Evolutionary conservation across 345 rosid genomes (phyloP).

Genomic region (Camelina sativa): DNA sequence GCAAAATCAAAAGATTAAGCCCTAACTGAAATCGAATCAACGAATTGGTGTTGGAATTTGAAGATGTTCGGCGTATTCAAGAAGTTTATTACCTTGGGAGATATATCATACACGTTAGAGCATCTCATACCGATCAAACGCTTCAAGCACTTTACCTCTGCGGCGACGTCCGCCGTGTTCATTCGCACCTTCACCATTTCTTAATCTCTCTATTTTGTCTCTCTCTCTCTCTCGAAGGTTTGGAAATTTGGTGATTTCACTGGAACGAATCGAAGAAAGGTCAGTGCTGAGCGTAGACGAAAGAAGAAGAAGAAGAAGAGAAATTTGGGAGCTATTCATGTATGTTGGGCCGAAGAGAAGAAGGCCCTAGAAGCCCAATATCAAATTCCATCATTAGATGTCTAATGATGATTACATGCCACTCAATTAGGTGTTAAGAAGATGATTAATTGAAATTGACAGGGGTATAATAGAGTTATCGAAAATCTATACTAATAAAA

Average conservation of each 20-base stretch:
- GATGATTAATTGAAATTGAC: too few relatives aligned
- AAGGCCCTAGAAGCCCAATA: slow-evolving; percentile 6
- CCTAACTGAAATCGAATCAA: not conserved
- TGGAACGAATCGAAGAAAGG: slow-evolving; percentile 24
- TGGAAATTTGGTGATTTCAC: not conserved
- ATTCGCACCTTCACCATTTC: slow-evolving; percentile 95
- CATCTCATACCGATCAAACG: slow-evolving; percentile 94
- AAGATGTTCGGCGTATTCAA: not conserved
- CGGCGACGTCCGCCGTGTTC: slow-evolving; percentile 99
- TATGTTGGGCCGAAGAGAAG: slow-evolving; percentile 4
- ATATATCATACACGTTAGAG: slow-evolving; percentile 95
- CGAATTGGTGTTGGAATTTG: not conserved
- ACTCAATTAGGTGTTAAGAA: too few relatives aligned
- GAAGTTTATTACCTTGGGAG: slow-evolving; percentile 69
- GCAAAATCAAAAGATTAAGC: slow-evolving; percentile 15
- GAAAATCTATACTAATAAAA: too few relatives aligned
- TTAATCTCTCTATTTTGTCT: not conserved
- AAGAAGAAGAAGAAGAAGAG: not conserved
- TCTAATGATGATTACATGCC: too few relatives aligned
- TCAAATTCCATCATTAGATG: not conserved
- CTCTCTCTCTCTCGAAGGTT: slow-evolving; percentile 7
- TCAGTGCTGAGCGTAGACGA: slow-evolving; percentile 4
- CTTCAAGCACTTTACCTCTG: slow-evolving; percentile 92
- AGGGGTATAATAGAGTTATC: too few relatives aligned
- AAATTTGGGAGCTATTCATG: not conserved